phyloP scores from a whole-genome alignment of 257 asterid genomes.

The Solanum chmielewskii region DNA sequence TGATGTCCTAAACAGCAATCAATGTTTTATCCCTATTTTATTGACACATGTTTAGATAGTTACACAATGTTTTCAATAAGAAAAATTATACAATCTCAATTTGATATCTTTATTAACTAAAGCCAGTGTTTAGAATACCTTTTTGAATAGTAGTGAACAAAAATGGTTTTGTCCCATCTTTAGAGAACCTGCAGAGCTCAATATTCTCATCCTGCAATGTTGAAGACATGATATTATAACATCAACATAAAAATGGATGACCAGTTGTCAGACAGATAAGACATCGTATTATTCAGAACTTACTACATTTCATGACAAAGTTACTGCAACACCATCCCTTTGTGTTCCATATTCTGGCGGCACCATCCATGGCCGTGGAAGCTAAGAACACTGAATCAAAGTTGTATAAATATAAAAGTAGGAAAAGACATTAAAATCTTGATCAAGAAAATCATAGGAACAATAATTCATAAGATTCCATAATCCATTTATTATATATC shows the following conservation, averaged over 20 bases:
- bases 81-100: not conserved
- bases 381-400: constrained; percentile 89
- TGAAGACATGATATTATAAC: not conserved
- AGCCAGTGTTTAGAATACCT: constrained; percentile 25
- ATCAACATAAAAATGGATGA: not conserved
- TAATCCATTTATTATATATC: too few species aligned
- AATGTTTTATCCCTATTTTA: constrained; percentile 55
- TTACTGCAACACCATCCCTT: too few species aligned
- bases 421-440: not conserved
- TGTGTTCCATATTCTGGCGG: not conserved
- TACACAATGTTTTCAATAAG: constrained; percentile 1
- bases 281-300: too few species aligned
- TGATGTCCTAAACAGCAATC: constrained; percentile 81
- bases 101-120: not conserved
- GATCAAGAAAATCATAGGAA: not conserved
- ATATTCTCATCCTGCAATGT: constrained; percentile 70
- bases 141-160: constrained; percentile 65
- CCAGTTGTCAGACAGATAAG: too few species aligned
- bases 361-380: constrained; percentile 82
- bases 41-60: constrained; percentile 1
- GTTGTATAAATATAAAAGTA: constrained; percentile 17
- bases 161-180: constrained; percentile 92
- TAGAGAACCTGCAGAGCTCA: constrained; percentile 84
- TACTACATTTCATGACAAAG: too few species aligned
- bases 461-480: too few species aligned